A percentile compares a stretch with the other conserved stretches of the same genome.
These are phyloP conservation scores for Scedosporium minutisporum DNA, from an alignment of 2,329 filamentous ascomycete species.

Conservation along the genomic window DNA sequence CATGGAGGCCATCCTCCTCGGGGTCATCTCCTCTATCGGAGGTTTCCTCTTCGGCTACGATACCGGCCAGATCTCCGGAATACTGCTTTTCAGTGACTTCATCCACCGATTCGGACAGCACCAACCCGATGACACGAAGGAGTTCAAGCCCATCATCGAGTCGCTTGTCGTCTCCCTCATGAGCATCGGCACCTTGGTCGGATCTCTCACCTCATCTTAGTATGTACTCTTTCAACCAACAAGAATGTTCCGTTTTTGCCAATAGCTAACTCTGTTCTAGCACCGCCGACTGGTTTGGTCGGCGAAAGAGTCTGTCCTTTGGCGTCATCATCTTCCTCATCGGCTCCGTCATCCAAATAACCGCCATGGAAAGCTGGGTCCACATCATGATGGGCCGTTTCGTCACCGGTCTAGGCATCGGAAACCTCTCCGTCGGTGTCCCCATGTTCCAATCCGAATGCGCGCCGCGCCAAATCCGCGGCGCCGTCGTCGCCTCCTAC, in stretches of 20 bases:
- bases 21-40: constrained; percentile 45
- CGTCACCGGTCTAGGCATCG: constrained; percentile 59
- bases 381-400: constrained; percentile 65
- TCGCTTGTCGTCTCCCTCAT: constrained; percentile 47
- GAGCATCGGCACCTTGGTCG: constrained; percentile 45
- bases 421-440: constrained; percentile 54
- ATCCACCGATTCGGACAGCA: constrained; percentile 41
- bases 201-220: constrained; percentile 29
- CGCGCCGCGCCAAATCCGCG: constrained; percentile 51
- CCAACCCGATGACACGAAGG: constrained; percentile 25
- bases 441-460: constrained; percentile 60
- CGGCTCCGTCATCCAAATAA: constrained; percentile 58
- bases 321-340: constrained; percentile 48
- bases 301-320: constrained; percentile 43
- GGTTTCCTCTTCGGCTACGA: constrained; percentile 57
- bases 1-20: constrained; percentile 31
- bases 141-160: constrained; percentile 31
- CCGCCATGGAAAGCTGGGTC: constrained; percentile 46
- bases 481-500: constrained; percentile 58
- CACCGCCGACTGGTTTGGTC: constrained; percentile 48
- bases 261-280: constrained; percentile 10
- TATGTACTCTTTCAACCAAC: background rate
- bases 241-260: background rate
- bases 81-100: constrained; percentile 23
- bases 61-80: constrained; percentile 48